A percentile compares a stretch with the other conserved stretches of the same genome.
Evolutionary conservation across 2,329 filamentous ascomycete genomes (phyloP).

Genomic region (Hawksworthiomyces lignivorus): DNA sequence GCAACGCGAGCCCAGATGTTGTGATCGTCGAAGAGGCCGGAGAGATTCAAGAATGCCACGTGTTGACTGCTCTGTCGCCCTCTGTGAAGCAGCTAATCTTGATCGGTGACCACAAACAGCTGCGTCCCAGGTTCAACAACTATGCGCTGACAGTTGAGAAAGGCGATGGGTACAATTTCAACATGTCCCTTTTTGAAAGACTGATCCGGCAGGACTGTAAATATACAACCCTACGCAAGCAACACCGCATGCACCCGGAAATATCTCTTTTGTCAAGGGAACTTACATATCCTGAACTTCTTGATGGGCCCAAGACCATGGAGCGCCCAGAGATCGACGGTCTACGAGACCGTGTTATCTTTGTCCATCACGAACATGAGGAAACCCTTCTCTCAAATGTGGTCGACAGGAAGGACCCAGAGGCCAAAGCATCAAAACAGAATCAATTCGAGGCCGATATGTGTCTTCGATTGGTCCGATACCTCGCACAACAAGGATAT

Average conservation of each 20-base stretch:
- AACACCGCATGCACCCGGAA: constrained; percentile 63
- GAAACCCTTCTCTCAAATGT: constrained; percentile 41
- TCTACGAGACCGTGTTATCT: constrained; percentile 52
- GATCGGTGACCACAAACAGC: constrained; percentile 68
- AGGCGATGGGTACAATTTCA: constrained; percentile 58
- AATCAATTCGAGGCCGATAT: constrained; percentile 61
- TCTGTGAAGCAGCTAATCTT: constrained; percentile 56
- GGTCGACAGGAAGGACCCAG: constrained; percentile 42
- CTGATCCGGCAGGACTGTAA: constrained; percentile 48
- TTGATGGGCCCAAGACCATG: constrained; percentile 44
- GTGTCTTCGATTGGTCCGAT: constrained; percentile 56
- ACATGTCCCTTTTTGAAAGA: constrained; percentile 62
- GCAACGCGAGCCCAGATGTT: constrained; percentile 46
- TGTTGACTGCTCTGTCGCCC: constrained; percentile 50
- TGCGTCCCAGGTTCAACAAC: constrained; percentile 59
- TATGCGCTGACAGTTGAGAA: constrained; percentile 55
- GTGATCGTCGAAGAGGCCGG: constrained; percentile 66
- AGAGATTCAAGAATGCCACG: constrained; percentile 62
- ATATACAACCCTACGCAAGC: constrained; percentile 47
- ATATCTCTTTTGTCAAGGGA: constrained; percentile 52
- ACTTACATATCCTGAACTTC: constrained; percentile 55
- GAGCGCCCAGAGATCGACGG: constrained; percentile 44
- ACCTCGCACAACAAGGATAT: constrained; percentile 66
- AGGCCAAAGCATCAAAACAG: constrained; percentile 44
- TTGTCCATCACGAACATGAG: constrained; percentile 52